A percentile compares a stretch with the other conserved stretches of the same genome.
Evolutionary conservation across 768 basidiomycete genomes (phyloP).

Genomic region (Naganishia vishniacii): DNA sequence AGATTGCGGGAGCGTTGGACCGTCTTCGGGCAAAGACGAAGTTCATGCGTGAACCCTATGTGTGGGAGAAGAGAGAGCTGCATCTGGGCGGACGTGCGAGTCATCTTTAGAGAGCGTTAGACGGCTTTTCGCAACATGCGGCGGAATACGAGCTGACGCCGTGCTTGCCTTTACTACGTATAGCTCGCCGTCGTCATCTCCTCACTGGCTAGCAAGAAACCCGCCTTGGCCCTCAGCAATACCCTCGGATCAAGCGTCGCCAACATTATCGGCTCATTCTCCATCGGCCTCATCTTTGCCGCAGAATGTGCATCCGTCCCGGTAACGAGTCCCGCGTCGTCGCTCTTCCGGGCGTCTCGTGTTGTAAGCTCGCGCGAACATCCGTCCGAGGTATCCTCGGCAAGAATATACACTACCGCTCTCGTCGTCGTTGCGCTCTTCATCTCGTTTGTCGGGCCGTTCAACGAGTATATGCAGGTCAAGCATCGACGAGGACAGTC

Average conservation of each 20-base stretch:
- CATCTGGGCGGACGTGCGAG: too few relatives aligned
- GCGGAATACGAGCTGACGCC: too few relatives aligned
- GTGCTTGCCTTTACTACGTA: too few relatives aligned
- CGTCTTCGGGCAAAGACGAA: too few relatives aligned
- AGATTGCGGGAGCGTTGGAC: too few relatives aligned
- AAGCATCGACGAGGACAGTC: not conserved
- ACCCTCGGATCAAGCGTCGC: constrained; percentile 34
- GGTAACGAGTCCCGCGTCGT: not conserved
- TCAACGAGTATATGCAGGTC: not conserved
- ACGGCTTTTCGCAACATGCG: too few relatives aligned
- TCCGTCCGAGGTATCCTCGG: constrained; percentile 21
- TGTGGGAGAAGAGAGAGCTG: too few relatives aligned
- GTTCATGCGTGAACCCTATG: too few relatives aligned
- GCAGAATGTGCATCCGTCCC: not conserved
- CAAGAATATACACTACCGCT: constrained; percentile 29
- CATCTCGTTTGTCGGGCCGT: constrained; percentile 7
- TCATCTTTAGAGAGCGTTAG: too few relatives aligned
- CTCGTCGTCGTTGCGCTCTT: constrained; percentile 23
- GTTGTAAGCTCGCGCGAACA: too few relatives aligned
- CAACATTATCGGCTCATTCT: constrained; percentile 39
- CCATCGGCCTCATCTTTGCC: constrained; percentile 35
- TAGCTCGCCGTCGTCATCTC: constrained; percentile 36
- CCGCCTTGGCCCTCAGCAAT: constrained; percentile 33
- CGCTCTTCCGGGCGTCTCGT: too few relatives aligned
- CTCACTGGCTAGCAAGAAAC: constrained; percentile 24